Base-by-base conservation (phyloP, 2,329 filamentous ascomycete genomes). In the Venturia aucupariae region DNA sequence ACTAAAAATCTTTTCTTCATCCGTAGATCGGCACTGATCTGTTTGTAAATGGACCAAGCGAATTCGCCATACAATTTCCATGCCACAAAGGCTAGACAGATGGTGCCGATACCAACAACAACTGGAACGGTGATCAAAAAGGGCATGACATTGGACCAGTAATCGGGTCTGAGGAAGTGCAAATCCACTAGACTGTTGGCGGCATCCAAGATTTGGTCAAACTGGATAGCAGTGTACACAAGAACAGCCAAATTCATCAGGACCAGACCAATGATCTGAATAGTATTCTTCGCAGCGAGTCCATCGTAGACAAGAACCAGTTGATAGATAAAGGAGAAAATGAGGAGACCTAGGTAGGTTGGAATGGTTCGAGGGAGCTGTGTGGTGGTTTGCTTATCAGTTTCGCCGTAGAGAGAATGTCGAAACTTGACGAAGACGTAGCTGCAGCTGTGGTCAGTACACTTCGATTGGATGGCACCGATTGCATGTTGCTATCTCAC, bases 41-140 rank as follows among this genome's bases (percentile, higher is more conserved):
- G 92, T 81, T 99, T 99, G 78, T 99, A 92, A 72, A 99, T 99
- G 65, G 94, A 94, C 94, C 94, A 99, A 13, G 94, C 93, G 76
- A 99, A 99, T 75, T 97, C 93, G 73, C 96, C 92, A 74, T 99
- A 97, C 39, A 99, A 83, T 79, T 96, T 97, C 90, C 92, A 97
- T 2, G 93, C 87, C 62, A 92, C 80, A 67, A 91, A 88, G 17
- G 81, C 82, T 81, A 97, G 87, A 63, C 86, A 72, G 6, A 92
- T 68, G 2, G 90, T 93, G 38, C 85, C 85, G 38, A 95, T 76
- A 0, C 85, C 91, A 68, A 97, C 89, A 65, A 99, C 84, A 70
- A 84, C 86, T 0, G 94, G 94, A 64, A 95, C 91, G 13, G 93
- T 89, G 67, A 97, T 83, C 41, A 99, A 81, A 70, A 89, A 92